Conservation (phyloP, 257 asterid genomes). For the Fraxinus anomala region DNA sequence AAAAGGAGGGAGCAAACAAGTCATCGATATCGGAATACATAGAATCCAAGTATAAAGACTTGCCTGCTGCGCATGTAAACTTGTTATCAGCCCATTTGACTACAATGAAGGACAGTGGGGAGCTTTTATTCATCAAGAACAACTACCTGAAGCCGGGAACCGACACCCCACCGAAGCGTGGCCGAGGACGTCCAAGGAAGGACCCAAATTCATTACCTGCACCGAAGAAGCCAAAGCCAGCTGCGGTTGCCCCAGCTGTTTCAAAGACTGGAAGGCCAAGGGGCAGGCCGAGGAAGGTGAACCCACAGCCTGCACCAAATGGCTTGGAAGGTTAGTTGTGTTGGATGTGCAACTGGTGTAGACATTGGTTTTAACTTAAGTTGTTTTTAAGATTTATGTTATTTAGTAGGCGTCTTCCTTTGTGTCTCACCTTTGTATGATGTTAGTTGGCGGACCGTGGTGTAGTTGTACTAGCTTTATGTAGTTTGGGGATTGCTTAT, state of each 20-base stretch:
- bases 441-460: slow-evolving; percentile 21
- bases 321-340: slow-evolving; percentile 39
- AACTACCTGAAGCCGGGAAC: slow-evolving; percentile 68
- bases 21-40: slow-evolving; percentile 62
- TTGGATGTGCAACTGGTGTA: slow-evolving; percentile 27
- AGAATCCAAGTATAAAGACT: slow-evolving; percentile 67
- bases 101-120: slow-evolving; percentile 64
- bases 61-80: slow-evolving; percentile 64
- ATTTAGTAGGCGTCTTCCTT: slow-evolving; percentile 19
- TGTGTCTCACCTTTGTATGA: slow-evolving; percentile 16
- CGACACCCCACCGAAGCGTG: slow-evolving; percentile 61
- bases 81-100: slow-evolving; percentile 52
- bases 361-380: slow-evolving; percentile 29
- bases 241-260: slow-evolving; percentile 33
- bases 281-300: slow-evolving; percentile 82
- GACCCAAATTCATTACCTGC: slow-evolving; percentile 71
- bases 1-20: slow-evolving; percentile 70
- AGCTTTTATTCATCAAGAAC: slow-evolving; percentile 64
- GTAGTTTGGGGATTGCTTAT: slow-evolving; percentile 35
- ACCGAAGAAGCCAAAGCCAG: slow-evolving; percentile 64
- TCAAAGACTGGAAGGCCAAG: slow-evolving; percentile 63
- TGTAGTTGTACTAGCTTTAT: slow-evolving; percentile 26
- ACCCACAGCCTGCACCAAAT: slow-evolving; percentile 54
- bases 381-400: slow-evolving; percentile 21
- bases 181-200: slow-evolving; percentile 87